Evolutionary conservation across 345 rosid genomes (phyloP).

Genomic region (Murraya paniculata): DNA sequence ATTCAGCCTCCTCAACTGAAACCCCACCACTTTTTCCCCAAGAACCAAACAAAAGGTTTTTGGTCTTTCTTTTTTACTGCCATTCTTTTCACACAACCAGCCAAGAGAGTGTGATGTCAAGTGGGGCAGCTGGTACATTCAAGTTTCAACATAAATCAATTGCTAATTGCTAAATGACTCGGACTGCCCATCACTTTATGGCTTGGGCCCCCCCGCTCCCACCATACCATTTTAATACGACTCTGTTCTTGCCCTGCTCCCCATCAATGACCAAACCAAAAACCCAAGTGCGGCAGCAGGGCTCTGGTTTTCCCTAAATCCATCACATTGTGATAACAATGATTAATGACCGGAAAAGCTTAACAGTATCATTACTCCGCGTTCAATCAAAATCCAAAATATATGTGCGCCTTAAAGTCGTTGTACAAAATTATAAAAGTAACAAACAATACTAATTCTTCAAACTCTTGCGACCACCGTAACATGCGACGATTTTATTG

Average conservation of each 20-base stretch:
- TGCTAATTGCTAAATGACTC: conserved; percentile 6
- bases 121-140: conserved; percentile 15
- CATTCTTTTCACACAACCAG: neutral
- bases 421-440: no score
- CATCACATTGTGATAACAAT: neutral
- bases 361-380: neutral
- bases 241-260: neutral
- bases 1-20: neutral
- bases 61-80: neutral
- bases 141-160: neutral
- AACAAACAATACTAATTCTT: no score
- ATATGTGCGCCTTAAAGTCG: no score
- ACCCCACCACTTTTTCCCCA: neutral
- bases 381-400: neutral
- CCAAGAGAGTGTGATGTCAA: neutral
- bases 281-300: no score
- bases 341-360: neutral
- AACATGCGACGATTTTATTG: no score
- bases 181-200: neutral
- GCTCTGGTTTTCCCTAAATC: neutral
- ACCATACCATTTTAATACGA: neutral
- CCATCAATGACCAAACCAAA: neutral
- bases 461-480: no score
- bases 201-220: neutral
- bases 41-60: neutral